Percentiles rank a stretch among this genome's conserved stretches.
Evolutionary conservation across 1,139 yeast species (phyloP).

Genomic region (Diutina mesorugosa): DNA sequence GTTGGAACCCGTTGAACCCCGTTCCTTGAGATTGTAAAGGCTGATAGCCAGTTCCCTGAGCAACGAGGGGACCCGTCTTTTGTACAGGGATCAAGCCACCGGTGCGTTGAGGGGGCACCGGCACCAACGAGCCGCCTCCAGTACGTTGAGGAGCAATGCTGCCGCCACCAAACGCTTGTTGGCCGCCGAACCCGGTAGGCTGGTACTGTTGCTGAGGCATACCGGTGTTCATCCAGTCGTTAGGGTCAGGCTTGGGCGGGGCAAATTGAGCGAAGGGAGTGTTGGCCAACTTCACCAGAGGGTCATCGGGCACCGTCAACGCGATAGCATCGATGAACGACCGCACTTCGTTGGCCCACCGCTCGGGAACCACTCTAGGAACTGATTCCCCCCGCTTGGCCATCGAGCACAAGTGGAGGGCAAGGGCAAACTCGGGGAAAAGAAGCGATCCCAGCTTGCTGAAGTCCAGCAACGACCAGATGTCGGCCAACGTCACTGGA

Average conservation of each 20-base stretch:
- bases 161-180: neutral
- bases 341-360: constrained; percentile 70
- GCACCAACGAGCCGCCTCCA: constrained; percentile 28
- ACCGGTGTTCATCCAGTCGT: constrained; percentile 15
- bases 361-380: constrained; percentile 61
- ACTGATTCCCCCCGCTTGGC: constrained; percentile 67
- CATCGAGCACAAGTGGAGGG: constrained; percentile 76
- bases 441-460: constrained; percentile 73
- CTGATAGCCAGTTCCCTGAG: constrained; percentile 14
- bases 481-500: constrained; percentile 68
- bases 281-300: constrained; percentile 26
- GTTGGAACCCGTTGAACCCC: constrained; percentile 5
- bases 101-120: constrained; percentile 26
- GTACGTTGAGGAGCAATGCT: constrained; percentile 21
- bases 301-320: constrained; percentile 59
- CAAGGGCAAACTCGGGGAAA: constrained; percentile 91
- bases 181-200: constrained; percentile 16
- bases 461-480: constrained; percentile 87
- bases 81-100: constrained; percentile 5
- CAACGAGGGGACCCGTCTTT: constrained; percentile 6
- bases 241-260: constrained; percentile 8
- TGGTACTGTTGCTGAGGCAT: constrained; percentile 11
- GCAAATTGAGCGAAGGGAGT: constrained; percentile 31
- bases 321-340: constrained; percentile 83
- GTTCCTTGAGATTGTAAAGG: constrained; percentile 7